phyloP scores from a whole-genome alignment of 768 basidiomycete species.

The Lactarius vividus region DNA sequence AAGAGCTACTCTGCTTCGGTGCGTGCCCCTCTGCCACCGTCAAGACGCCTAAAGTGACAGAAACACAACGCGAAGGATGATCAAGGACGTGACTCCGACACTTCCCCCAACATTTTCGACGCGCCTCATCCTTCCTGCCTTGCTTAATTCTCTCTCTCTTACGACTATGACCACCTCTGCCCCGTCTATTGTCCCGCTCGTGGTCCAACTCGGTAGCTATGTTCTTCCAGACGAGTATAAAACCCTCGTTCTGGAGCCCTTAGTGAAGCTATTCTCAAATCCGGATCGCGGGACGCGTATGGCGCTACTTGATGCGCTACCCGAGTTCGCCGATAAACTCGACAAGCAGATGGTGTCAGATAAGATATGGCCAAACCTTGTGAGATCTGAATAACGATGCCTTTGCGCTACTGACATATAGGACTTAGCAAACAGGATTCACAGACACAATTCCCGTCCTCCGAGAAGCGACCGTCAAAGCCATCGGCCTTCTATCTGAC shows the following conservation, averaged over 20 bases:
- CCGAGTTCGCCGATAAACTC: slow-evolving; percentile 81
- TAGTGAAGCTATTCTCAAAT: slow-evolving; percentile 81
- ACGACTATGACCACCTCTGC: slow-evolving; percentile 68
- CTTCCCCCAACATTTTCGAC: slow-evolving; percentile 86
- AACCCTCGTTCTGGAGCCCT: slow-evolving; percentile 64
- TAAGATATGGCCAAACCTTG: slow-evolving; percentile 90
- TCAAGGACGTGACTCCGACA: slow-evolving; percentile 75
- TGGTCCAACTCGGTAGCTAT: slow-evolving; percentile 74
- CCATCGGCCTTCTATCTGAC: slow-evolving; percentile 77
- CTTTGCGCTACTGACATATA: neutral
- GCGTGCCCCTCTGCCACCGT: slow-evolving; percentile 21
- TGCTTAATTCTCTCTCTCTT: slow-evolving; percentile 71
- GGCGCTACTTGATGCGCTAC: slow-evolving; percentile 84
- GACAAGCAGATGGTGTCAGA: slow-evolving; percentile 83
- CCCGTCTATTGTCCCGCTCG: slow-evolving; percentile 75
- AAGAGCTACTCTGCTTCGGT: slow-evolving; percentile 71
- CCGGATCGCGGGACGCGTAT: slow-evolving; percentile 93
- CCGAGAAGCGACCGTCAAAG: slow-evolving; percentile 90
- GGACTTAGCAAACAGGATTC: slow-evolving; percentile 87
- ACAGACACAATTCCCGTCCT: slow-evolving; percentile 92
- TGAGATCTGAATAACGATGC: slow-evolving; percentile 38
- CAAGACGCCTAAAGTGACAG: neutral
- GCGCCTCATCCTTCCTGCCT: slow-evolving; percentile 82
- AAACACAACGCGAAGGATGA: slow-evolving; percentile 44
- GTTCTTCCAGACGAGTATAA: slow-evolving; percentile 69